A percentile compares a stretch with the other conserved stretches of the same genome.
These are phyloP conservation scores for Meyerozyma sp. DNA, from an alignment of 1,139 yeast species.

Conservation along the genomic window DNA sequence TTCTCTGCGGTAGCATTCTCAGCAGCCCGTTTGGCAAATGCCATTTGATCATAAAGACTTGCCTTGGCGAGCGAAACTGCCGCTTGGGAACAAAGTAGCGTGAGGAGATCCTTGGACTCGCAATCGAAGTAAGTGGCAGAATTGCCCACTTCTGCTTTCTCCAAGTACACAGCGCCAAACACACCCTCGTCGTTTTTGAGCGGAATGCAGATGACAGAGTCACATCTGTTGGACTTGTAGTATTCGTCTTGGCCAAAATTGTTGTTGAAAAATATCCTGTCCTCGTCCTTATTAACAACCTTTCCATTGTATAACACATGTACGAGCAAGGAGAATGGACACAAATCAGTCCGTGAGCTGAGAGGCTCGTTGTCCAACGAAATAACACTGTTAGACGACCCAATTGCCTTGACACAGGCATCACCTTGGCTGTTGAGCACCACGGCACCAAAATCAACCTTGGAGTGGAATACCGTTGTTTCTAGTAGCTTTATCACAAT, in stretches of 20 bases:
- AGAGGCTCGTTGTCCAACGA: conserved; percentile 35
- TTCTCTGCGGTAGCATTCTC: conserved; percentile 58
- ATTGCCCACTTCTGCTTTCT: conserved; percentile 14
- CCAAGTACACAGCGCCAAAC: conserved; percentile 47
- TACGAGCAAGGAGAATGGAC: conserved; percentile 39
- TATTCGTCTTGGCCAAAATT: conserved; percentile 37
- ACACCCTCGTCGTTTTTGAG: conserved; percentile 38
- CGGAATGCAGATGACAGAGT: conserved; percentile 43
- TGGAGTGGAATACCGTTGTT: conserved; percentile 36
- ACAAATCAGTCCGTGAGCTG: conserved; percentile 36
- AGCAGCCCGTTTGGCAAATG: conserved; percentile 49
- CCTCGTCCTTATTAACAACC: conserved; percentile 32
- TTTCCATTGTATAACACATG: conserved; percentile 38
- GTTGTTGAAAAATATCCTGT: conserved; percentile 29
- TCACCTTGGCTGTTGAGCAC: conserved; percentile 33
- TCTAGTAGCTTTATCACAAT: conserved; percentile 37
- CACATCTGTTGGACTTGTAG: conserved; percentile 28
- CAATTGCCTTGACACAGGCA: conserved; percentile 39
- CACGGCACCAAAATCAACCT: conserved; percentile 44
- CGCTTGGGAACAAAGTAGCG: conserved; percentile 48
- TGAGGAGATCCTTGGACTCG: conserved; percentile 37
- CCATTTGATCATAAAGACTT: conserved; percentile 44
- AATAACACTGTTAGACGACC: conserved; percentile 33
- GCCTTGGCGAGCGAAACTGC: conserved; percentile 51
- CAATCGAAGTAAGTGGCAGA: conserved; percentile 20